phyloP scores from a whole-genome alignment of 1,284 basidiomycete species.

The Puccinia triticina region DNA sequence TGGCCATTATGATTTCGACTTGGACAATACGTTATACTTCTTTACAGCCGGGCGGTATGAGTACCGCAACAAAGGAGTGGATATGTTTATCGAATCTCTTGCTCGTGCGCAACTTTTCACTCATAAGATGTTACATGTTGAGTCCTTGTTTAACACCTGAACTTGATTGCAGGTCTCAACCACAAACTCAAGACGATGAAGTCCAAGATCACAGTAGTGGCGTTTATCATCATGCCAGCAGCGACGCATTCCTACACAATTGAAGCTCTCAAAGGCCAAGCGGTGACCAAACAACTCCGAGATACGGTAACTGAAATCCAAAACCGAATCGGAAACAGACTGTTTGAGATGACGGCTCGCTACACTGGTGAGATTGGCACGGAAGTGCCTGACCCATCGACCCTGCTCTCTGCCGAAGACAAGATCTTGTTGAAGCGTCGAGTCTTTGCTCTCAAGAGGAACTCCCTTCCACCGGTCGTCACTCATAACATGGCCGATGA shows the following conservation, averaged over 20 bases:
- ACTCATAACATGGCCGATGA: conserved; percentile 99
- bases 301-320: conserved; percentile 95
- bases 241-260: conserved; percentile 94
- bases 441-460: conserved; percentile 92
- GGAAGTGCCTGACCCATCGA: conserved; percentile 71
- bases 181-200: conserved; percentile 79
- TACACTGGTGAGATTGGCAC: conserved; percentile 80
- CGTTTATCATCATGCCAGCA: conserved; percentile 99
- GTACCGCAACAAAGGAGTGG: conserved; percentile 98
- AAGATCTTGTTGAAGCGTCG: conserved; percentile 93
- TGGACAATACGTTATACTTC: conserved; percentile 95
- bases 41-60: conserved; percentile 99
- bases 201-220: conserved; percentile 83
- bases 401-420: conserved; percentile 85
- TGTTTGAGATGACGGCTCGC: conserved; percentile 90
- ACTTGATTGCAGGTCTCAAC: conserved; percentile 67
- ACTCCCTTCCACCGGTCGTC: conserved; percentile 85
- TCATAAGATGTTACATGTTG: background rate
- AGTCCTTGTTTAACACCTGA: background rate
- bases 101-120: conserved; percentile 63
- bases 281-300: conserved; percentile 91
- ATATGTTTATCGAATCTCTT: conserved; percentile 97
- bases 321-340: conserved; percentile 81
- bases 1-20: conserved; percentile 91
- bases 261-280: conserved; percentile 96